A percentile compares a stretch with the other conserved stretches of the same genome.
Conservation (phyloP, 179 eudicot genomes). For the Spergularia azorica region DNA sequence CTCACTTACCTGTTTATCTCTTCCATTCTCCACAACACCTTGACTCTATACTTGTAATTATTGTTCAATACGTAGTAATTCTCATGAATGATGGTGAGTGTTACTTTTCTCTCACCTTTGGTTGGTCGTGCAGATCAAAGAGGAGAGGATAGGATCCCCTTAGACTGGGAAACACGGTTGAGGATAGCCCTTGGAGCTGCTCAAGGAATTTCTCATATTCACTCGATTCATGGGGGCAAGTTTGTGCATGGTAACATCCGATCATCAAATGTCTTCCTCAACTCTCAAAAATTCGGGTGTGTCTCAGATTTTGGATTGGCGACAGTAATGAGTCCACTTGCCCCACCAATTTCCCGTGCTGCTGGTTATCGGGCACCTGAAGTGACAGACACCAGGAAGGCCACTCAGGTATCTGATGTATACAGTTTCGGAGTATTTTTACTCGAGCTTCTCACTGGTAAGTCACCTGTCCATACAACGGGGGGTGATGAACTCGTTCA, state of each 20-base stretch:
- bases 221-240: conserved; percentile 49
- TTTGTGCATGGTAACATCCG: conserved; percentile 75
- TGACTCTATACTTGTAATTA: background rate
- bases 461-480: conserved; percentile 64
- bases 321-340: conserved; percentile 54
- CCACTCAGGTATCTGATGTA: conserved; percentile 68
- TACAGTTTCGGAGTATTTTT: conserved; percentile 76
- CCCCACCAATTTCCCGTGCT: conserved; percentile 71
- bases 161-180: conserved; percentile 58
- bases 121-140: conserved; percentile 42
- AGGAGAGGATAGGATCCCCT: conserved; percentile 55
- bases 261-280: conserved; percentile 73
- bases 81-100: background rate
- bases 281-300: conserved; percentile 46
- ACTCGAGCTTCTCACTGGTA: conserved; percentile 77
- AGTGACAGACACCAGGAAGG: conserved; percentile 63
- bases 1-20: background rate
- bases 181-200: conserved; percentile 60
- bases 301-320: conserved; percentile 75
- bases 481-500: conserved; percentile 74
- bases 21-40: background rate
- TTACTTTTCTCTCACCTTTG: background rate
- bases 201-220: conserved; percentile 63
- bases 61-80: background rate
- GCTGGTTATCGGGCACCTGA: conserved; percentile 90